Evolutionary conservation across 2,329 filamentous ascomycete genomes (phyloP).

Genomic region (Gaeumannomyces tritici): DNA sequence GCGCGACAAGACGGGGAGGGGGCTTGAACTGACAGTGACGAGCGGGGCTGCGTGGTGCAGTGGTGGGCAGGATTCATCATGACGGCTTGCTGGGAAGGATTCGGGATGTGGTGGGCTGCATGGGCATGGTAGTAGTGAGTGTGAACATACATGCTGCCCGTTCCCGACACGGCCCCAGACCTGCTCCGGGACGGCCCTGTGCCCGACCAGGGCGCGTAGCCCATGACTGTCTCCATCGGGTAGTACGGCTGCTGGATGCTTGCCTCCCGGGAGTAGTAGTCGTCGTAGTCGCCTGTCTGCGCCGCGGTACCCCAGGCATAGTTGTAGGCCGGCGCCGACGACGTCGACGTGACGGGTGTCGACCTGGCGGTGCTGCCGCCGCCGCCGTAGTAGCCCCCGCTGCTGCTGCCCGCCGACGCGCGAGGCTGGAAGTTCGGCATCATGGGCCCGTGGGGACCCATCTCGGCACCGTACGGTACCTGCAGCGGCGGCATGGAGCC

Average conservation of each 20-base stretch:
- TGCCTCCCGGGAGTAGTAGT: background rate
- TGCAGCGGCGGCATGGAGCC: slow-evolving; percentile 4
- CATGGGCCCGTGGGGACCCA: background rate
- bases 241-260: too few relatives aligned
- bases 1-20: too few relatives aligned
- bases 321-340: background rate
- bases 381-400: background rate
- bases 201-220: background rate
- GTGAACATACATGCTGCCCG: slow-evolving; percentile 3
- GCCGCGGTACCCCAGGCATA: background rate
- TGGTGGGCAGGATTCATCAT: too few relatives aligned
- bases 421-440: background rate
- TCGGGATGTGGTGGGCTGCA: too few relatives aligned
- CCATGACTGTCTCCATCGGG: too few relatives aligned
- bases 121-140: background rate
- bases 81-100: too few relatives aligned
- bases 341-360: background rate
- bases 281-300: background rate
- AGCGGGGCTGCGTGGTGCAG: too few relatives aligned
- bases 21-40: too few relatives aligned
- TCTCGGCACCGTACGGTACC: background rate
- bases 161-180: background rate
- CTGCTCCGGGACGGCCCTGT: too few relatives aligned
- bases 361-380: background rate
- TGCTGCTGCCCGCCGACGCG: background rate